Evolutionary conservation across 331 rosid species (phyloP).

Genomic region (Prunus yedoensis): DNA sequence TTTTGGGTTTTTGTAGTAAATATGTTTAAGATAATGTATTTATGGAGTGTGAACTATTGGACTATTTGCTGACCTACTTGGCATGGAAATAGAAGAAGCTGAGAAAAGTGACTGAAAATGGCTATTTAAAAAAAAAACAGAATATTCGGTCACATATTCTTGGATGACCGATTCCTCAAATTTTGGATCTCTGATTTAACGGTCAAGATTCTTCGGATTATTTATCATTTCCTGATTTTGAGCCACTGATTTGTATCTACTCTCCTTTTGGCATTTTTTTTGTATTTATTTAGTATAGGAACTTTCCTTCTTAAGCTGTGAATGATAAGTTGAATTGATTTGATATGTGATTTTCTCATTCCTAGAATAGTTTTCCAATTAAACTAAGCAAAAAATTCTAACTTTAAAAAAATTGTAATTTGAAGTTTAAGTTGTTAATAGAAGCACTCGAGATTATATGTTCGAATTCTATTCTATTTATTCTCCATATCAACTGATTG

Average conservation of each 20-base stretch:
- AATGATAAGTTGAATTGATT: no score
- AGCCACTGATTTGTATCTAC: not conserved
- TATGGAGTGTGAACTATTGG: not conserved
- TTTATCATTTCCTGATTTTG: not conserved
- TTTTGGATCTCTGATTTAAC: not conserved
- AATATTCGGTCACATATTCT: constrained; percentile 10
- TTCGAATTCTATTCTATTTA: no score
- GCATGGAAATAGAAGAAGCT: not conserved
- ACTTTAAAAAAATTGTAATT: no score
- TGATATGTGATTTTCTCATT: no score
- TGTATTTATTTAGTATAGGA: not conserved
- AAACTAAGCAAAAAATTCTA: no score
- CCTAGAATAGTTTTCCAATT: no score
- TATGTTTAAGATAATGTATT: constrained; percentile 12
- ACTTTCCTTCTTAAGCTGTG: not conserved
- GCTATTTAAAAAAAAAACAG: not conserved
- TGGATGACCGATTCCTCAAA: constrained; percentile 17
- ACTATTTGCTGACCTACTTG: not conserved
- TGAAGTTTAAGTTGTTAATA: no score
- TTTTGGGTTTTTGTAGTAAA: not conserved
- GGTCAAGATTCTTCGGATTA: not conserved
- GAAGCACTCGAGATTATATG: no score
- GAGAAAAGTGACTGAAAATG: not conserved
- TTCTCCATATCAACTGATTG: no score
- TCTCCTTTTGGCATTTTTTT: not conserved